Evolutionary conservation across 1,284 basidiomycete genomes (phyloP).

Genomic region (Puccinia brachypodii): DNA sequence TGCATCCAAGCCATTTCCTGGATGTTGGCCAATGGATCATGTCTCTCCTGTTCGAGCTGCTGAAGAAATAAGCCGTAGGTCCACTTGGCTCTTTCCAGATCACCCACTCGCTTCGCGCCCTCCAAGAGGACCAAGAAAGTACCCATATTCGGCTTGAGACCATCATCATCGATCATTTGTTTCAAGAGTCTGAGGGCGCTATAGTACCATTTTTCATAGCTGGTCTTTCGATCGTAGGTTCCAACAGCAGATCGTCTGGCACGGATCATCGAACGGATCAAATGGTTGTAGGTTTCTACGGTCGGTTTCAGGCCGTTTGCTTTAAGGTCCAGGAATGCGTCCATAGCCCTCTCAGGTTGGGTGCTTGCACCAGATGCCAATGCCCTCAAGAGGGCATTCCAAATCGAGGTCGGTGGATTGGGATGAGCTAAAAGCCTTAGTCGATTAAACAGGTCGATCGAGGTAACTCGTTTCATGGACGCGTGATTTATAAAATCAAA

Average conservation of each 20-base stretch:
- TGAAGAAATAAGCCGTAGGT: constrained; percentile 37
- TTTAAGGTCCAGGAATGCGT: constrained; percentile 37
- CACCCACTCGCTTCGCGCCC: constrained; percentile 45
- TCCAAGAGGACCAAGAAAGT: constrained; percentile 45
- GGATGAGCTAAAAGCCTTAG: constrained; percentile 44
- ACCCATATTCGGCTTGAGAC: constrained; percentile 29
- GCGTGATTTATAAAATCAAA: constrained; percentile 43
- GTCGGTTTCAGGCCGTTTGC: constrained; percentile 24
- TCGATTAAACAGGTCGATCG: constrained; percentile 47
- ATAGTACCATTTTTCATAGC: constrained; percentile 48
- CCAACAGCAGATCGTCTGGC: constrained; percentile 42
- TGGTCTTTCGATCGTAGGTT: constrained; percentile 9
- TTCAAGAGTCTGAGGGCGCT: constrained; percentile 39
- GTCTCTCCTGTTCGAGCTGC: constrained; percentile 11
- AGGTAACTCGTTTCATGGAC: constrained; percentile 27
- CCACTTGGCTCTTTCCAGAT: constrained; percentile 44
- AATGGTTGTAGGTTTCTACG: constrained; percentile 43
- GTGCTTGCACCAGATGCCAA: constrained; percentile 47
- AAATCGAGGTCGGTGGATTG: constrained; percentile 44
- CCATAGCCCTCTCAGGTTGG: constrained; percentile 43
- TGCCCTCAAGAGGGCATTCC: constrained; percentile 45
- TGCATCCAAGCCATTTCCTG: constrained; percentile 23
- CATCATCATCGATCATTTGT: constrained; percentile 45
- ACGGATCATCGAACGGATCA: constrained; percentile 45
- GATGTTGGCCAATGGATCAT: not conserved